Percentiles rank a stretch among this genome's conserved stretches.
phyloP scores from a whole-genome alignment of 1,139 yeast species.

The Blastobotrys arbuscula region DNA sequence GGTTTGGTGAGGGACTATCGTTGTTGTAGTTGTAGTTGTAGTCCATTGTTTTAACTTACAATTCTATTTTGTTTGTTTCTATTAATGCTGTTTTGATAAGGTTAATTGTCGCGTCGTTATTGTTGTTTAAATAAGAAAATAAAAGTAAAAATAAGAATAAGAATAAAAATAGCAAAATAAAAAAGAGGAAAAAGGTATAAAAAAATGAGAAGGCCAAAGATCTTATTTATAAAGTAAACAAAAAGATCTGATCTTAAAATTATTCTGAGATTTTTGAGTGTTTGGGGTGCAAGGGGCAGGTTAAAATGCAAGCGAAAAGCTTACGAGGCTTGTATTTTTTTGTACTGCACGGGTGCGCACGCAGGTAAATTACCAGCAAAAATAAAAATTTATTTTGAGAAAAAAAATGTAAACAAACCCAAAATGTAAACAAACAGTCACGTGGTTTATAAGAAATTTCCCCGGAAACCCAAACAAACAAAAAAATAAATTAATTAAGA shows the following conservation, averaged over 20 bases:
- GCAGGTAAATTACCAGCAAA: too few relatives aligned
- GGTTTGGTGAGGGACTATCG: constrained; percentile 8
- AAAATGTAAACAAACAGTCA: not conserved
- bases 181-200: not conserved
- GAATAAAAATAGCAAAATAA: not conserved
- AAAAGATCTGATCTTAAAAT: too few relatives aligned
- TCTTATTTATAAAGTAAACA: too few relatives aligned
- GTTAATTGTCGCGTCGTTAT: not conserved
- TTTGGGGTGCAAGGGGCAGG: too few relatives aligned
- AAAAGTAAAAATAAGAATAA: not conserved
- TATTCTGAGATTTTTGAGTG: too few relatives aligned
- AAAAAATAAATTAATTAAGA: too few relatives aligned
- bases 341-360: too few relatives aligned
- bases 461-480: too few relatives aligned
- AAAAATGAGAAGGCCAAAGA: not conserved
- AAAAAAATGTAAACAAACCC: not conserved
- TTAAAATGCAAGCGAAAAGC: too few relatives aligned
- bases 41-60: not conserved
- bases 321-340: too few relatives aligned
- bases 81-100: not conserved
- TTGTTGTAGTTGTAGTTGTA: not conserved
- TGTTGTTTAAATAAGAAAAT: not conserved
- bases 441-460: not conserved
- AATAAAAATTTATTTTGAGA: not conserved
- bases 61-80: not conserved